A percentile compares a stretch with the other conserved stretches of the same genome.
Evolutionary conservation across 164 flowering plant species (phyloP).

Genomic region (Vitis riparia): DNA sequence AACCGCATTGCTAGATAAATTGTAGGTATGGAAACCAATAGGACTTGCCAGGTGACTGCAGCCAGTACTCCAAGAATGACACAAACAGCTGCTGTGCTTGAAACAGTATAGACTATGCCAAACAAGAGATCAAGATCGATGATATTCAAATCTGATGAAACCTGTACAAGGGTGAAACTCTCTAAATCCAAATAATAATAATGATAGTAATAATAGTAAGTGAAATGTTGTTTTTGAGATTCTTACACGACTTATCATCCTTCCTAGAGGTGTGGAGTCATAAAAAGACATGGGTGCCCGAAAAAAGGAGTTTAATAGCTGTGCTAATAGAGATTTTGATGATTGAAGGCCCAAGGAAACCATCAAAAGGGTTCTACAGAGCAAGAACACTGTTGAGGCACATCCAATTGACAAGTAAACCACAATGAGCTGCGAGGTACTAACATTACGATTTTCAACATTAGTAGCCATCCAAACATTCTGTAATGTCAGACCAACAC

Average conservation of each 20-base stretch:
- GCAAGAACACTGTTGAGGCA: constrained; percentile 22
- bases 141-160: constrained; percentile 49
- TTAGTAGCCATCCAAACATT: no score
- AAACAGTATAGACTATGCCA: constrained; percentile 26
- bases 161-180: constrained; percentile 17
- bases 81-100: constrained; percentile 27
- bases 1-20: constrained; percentile 30
- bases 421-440: constrained; percentile 20
- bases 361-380: constrained; percentile 25
- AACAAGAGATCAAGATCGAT: constrained; percentile 47
- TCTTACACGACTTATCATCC: constrained; percentile 50
- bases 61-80: constrained; percentile 39
- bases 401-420: constrained; percentile 37
- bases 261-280: constrained; percentile 52
- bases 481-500: no score
- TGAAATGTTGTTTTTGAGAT: neutral
- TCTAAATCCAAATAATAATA: neutral
- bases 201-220: neutral
- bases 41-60: constrained; percentile 48
- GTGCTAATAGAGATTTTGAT: constrained; percentile 38
- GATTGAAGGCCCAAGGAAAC: constrained; percentile 36
- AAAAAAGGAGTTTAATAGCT: constrained; percentile 40
- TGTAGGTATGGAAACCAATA: constrained; percentile 43
- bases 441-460: constrained; percentile 1
- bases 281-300: constrained; percentile 59